phyloP scores from a whole-genome alignment of 331 rosid genomes.

The Malus hybrid region DNA sequence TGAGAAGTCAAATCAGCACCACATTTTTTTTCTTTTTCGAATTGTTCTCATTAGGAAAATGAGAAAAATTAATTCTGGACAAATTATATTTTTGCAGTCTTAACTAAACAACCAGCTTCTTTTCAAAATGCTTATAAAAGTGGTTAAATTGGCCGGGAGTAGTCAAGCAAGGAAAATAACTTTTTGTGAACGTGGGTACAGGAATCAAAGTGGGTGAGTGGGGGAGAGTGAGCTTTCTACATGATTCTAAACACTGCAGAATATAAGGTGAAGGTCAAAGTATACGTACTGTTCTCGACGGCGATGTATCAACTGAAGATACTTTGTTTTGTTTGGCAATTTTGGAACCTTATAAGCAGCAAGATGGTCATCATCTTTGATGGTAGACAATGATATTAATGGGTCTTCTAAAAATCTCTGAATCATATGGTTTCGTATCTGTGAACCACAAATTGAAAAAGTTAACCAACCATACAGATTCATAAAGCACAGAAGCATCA shows the following conservation, averaged over 20 bases:
- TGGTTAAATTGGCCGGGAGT: background rate
- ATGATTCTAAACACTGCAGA: background rate
- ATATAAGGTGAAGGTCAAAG: conserved; percentile 8
- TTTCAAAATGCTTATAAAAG: background rate
- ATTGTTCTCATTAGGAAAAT: background rate
- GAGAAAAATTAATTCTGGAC: background rate
- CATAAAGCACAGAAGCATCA: background rate
- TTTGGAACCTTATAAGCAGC: conserved; percentile 78
- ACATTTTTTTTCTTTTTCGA: background rate
- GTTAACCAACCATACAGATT: background rate
- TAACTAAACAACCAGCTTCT: background rate
- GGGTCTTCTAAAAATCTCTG: conserved; percentile 87
- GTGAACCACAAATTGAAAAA: conserved; percentile 16
- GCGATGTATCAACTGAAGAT: conserved; percentile 85
- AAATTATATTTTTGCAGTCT: background rate
- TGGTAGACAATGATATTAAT: conserved; percentile 56
- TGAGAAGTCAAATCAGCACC: background rate
- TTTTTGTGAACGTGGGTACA: background rate
- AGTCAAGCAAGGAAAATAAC: background rate
- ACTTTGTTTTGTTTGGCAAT: conserved; percentile 56
- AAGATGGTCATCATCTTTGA: conserved; percentile 85
- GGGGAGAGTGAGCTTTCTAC: background rate
- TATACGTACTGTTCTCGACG: conserved; percentile 69
- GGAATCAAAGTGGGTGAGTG: background rate
- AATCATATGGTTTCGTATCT: conserved; percentile 74